phyloP scores from a whole-genome alignment of 2,329 filamentous ascomycete species.

The Tolypocladium tropicale region DNA sequence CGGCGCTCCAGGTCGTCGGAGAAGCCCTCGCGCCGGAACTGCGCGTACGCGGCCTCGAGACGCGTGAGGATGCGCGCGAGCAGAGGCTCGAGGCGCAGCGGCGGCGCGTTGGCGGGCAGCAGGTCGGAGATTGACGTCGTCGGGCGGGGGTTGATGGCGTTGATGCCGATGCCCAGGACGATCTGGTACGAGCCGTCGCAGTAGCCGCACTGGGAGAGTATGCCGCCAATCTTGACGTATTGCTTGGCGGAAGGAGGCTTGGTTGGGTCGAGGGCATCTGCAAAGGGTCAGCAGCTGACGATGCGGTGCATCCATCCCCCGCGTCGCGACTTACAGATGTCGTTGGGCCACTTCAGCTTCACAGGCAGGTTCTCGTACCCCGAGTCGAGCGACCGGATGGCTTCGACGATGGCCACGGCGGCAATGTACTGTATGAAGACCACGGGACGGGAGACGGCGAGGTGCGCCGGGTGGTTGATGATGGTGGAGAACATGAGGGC shows the following conservation, averaged over 20 bases:
- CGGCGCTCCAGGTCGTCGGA: slow-evolving; percentile 57
- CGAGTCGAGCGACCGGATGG: slow-evolving; percentile 66
- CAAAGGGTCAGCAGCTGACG: slow-evolving; percentile 1
- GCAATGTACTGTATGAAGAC: slow-evolving; percentile 92
- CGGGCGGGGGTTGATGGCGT: slow-evolving; percentile 72
- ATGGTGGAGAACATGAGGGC: slow-evolving; percentile 81
- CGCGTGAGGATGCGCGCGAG: slow-evolving; percentile 70
- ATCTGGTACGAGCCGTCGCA: slow-evolving; percentile 68
- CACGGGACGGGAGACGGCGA: slow-evolving; percentile 65
- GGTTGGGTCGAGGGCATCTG: slow-evolving; percentile 56
- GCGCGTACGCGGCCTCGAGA: slow-evolving; percentile 67
- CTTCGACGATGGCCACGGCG: slow-evolving; percentile 76
- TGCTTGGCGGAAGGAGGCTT: slow-evolving; percentile 32
- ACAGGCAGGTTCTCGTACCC: slow-evolving; percentile 70
- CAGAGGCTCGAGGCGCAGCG: slow-evolving; percentile 67
- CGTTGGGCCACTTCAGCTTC: slow-evolving; percentile 95
- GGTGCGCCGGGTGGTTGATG: slow-evolving; percentile 68
- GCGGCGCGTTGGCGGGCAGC: slow-evolving; percentile 37
- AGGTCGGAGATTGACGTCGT: slow-evolving; percentile 80
- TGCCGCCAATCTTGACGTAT: slow-evolving; percentile 88
- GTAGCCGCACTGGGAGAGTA: slow-evolving; percentile 84
- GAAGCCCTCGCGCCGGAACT: slow-evolving; percentile 70
- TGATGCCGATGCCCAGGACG: slow-evolving; percentile 78
- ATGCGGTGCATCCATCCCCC: background rate
- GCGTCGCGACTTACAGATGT: slow-evolving; percentile 52